Conservation (phyloP, 2,329 filamentous ascomycete species). For the Colletotrichum trifolii region DNA sequence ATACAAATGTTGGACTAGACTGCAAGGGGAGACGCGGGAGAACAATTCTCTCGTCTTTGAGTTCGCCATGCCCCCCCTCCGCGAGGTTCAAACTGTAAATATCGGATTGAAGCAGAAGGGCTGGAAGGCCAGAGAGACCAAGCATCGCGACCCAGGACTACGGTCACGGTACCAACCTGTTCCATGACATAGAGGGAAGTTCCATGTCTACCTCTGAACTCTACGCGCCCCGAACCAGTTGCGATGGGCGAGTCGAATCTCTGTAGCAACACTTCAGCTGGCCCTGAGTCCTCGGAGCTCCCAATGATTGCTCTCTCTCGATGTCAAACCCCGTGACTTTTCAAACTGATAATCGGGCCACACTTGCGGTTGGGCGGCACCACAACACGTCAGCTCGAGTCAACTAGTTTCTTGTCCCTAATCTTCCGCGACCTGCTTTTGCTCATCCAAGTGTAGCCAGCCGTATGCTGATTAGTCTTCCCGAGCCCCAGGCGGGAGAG, state of each 20-base stretch:
- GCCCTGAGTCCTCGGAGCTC: too few relatives aligned
- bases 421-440: too few relatives aligned
- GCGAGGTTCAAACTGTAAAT: slow-evolving; percentile 29
- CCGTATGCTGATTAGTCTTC: too few relatives aligned
- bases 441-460: too few relatives aligned
- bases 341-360: too few relatives aligned
- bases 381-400: too few relatives aligned
- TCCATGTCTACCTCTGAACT: slow-evolving; percentile 3
- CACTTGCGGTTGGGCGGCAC: too few relatives aligned
- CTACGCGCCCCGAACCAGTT: slow-evolving; percentile 8
- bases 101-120: slow-evolving; percentile 13
- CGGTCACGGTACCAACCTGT: slow-evolving; percentile 11
- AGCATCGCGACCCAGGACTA: slow-evolving; percentile 17
- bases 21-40: neutral
- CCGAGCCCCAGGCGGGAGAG: too few relatives aligned
- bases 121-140: neutral
- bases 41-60: neutral
- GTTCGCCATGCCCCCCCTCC: slow-evolving; percentile 3
- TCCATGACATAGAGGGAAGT: neutral
- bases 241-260: neutral
- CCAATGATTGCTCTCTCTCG: too few relatives aligned
- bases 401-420: too few relatives aligned
- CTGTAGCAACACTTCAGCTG: neutral
- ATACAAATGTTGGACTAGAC: neutral
- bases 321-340: too few relatives aligned